These are phyloP conservation scores for Ophiostoma novo-ulmi DNA, from an alignment of 2,329 filamentous ascomycete species.

Conservation along the genomic window DNA sequence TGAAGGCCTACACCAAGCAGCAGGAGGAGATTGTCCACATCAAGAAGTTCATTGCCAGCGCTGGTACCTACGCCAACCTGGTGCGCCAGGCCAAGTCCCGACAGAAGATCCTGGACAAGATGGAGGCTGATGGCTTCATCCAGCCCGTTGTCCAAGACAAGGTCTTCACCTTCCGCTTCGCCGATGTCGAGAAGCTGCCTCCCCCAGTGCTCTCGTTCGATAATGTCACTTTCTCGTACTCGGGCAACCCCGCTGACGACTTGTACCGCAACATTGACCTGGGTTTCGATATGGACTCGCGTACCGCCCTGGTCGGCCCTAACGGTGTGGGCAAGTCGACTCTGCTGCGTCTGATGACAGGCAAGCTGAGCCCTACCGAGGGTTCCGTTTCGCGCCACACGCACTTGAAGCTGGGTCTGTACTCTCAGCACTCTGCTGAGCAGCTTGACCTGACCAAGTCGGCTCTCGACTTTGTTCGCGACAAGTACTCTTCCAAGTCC, in stretches of 20 bases:
- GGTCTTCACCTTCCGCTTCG: constrained; percentile 96
- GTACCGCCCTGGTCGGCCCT: constrained; percentile 92
- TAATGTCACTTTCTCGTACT: constrained; percentile 97
- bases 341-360: constrained; percentile 91
- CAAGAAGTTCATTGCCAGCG: constrained; percentile 99
- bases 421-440: constrained; percentile 97
- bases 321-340: constrained; percentile 99
- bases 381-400: constrained; percentile 87
- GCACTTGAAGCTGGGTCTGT: constrained; percentile 95
- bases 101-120: constrained; percentile 99
- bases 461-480: constrained; percentile 91
- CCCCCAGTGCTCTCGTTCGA: constrained; percentile 95
- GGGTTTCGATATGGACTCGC: constrained; percentile 99
- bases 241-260: constrained; percentile 80
- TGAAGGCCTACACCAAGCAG: constrained; percentile 98
- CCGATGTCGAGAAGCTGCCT: constrained; percentile 98
- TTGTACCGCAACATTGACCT: constrained; percentile 95
- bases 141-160: constrained; percentile 79
- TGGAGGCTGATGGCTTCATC: constrained; percentile 99
- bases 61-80: constrained; percentile 99
- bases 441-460: constrained; percentile 98
- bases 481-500: constrained; percentile 82
- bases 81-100: constrained; percentile 98
- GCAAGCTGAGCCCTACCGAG: constrained; percentile 78
- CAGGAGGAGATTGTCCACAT: constrained; percentile 99